These are phyloP conservation scores for Pyricularia sp. DNA, from an alignment of 2,329 filamentous ascomycete genomes.

Conservation along the genomic window DNA sequence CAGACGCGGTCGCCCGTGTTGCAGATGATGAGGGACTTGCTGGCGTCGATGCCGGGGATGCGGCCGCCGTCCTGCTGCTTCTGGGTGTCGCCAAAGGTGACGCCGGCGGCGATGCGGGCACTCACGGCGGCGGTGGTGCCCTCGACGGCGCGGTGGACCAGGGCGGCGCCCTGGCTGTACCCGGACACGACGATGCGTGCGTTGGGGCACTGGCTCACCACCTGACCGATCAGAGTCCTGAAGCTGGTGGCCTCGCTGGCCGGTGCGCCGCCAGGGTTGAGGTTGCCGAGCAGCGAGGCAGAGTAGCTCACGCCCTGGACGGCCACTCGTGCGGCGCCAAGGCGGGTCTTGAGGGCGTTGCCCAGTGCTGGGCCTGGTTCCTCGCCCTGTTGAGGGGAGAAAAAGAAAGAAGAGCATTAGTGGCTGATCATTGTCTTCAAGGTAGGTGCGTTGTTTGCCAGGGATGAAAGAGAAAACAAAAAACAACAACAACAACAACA, in stretches of 20 bases:
- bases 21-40: slow-evolving; percentile 8
- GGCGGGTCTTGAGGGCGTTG: slow-evolving; percentile 9
- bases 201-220: slow-evolving; percentile 4
- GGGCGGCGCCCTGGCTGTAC: slow-evolving; percentile 17
- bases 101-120: slow-evolving; percentile 14
- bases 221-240: slow-evolving; percentile 2
- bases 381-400: slow-evolving; percentile 1
- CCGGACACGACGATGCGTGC: slow-evolving; percentile 6
- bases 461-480: neutral
- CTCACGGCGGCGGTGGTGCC: slow-evolving; percentile 8
- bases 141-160: slow-evolving; percentile 17
- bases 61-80: slow-evolving; percentile 8
- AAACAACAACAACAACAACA: no score
- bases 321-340: slow-evolving; percentile 10
- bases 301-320: slow-evolving; percentile 15
- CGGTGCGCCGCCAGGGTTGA: slow-evolving; percentile 16
- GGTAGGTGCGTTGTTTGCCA: neutral
- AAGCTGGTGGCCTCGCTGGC: slow-evolving; percentile 13
- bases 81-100: slow-evolving; percentile 17
- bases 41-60: slow-evolving; percentile 4
- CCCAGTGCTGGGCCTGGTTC: slow-evolving; percentile 1
- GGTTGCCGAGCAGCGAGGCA: slow-evolving; percentile 16
- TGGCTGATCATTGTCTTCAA: neutral
- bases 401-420: neutral
- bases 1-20: slow-evolving; percentile 7